phyloP scores from a whole-genome alignment of 1,284 basidiomycete genomes.

The Malassezia sympodialis region DNA sequence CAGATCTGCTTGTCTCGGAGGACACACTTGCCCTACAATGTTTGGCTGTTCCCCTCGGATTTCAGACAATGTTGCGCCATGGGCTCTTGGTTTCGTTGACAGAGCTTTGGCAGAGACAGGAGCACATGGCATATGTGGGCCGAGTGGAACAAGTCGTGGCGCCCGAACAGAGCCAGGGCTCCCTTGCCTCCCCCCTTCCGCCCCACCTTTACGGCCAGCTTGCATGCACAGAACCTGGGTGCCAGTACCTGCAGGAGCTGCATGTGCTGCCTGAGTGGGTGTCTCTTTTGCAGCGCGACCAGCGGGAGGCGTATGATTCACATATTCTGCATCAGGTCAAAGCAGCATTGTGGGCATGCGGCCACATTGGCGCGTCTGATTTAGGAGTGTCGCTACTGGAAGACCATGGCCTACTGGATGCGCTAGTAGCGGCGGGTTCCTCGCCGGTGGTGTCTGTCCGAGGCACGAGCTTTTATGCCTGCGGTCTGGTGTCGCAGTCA shows the following conservation, averaged over 20 bases:
- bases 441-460: constrained; percentile 75
- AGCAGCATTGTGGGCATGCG: constrained; percentile 87
- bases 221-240: constrained; percentile 87
- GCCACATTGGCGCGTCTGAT: constrained; percentile 80
- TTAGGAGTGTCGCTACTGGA: constrained; percentile 87
- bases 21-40: constrained; percentile 76
- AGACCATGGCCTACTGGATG: constrained; percentile 61
- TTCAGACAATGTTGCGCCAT: constrained; percentile 77
- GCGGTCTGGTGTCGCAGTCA: constrained; percentile 71
- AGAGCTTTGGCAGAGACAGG: constrained; percentile 69
- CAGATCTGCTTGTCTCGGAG: constrained; percentile 89
- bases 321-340: constrained; percentile 80
- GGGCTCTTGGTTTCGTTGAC: constrained; percentile 89
- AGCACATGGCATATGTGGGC: constrained; percentile 61
- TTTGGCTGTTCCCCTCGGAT: constrained; percentile 85
- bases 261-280: not conserved
- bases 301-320: constrained; percentile 68
- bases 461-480: constrained; percentile 91
- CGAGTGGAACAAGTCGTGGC: constrained; percentile 61
- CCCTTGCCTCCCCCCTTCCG: constrained; percentile 80
- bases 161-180: constrained; percentile 50
- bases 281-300: constrained; percentile 53
- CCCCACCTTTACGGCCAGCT: constrained; percentile 96
- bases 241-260: constrained; percentile 67
- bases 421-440: not conserved